A percentile compares a stretch with the other conserved stretches of the same genome.
phyloP scores from a whole-genome alignment of 768 basidiomycete species.

The Collybiopsis confluens region DNA sequence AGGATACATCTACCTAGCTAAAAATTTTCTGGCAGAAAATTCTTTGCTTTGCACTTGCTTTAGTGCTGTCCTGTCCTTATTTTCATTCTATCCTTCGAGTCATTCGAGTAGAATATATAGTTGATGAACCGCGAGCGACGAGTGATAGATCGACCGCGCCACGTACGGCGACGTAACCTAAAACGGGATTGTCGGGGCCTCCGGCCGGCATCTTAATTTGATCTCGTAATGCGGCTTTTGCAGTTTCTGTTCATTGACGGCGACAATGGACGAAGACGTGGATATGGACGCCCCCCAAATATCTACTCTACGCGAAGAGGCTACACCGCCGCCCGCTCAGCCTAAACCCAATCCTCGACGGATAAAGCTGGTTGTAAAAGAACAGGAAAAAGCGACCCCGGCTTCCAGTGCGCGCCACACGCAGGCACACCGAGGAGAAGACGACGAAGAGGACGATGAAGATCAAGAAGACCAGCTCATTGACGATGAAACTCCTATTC shows the following conservation, averaged over 20 bases:
- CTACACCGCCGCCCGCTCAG: slow-evolving; percentile 69
- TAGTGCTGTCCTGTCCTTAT: too few species aligned
- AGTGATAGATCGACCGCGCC: too few species aligned
- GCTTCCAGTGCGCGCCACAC: slow-evolving; percentile 17
- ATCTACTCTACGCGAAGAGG: slow-evolving; percentile 71
- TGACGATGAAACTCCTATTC: slow-evolving; percentile 54
- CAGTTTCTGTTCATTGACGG: too few species aligned
- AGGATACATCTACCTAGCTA: not conserved
- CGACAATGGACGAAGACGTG: slow-evolving; percentile 38
- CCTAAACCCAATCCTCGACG: slow-evolving; percentile 34
- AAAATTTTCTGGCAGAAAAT: too few species aligned
- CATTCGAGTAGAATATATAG: too few species aligned
- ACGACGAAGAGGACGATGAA: slow-evolving; percentile 61
- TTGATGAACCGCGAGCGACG: too few species aligned
- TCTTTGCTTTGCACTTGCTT: too few species aligned
- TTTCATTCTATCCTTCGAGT: too few species aligned
- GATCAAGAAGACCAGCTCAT: slow-evolving; percentile 79
- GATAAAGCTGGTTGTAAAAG: slow-evolving; percentile 49
- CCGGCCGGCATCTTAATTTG: too few species aligned
- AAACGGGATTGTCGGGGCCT: too few species aligned
- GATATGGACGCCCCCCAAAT: slow-evolving; percentile 83
- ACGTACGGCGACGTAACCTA: too few species aligned
- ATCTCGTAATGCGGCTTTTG: too few species aligned
- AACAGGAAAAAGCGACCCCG: slow-evolving; percentile 17
- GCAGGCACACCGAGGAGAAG: slow-evolving; percentile 31